Base-by-base conservation (phyloP, 495 filamentous ascomycete genomes). In the Xylaria palmicola region DNA sequence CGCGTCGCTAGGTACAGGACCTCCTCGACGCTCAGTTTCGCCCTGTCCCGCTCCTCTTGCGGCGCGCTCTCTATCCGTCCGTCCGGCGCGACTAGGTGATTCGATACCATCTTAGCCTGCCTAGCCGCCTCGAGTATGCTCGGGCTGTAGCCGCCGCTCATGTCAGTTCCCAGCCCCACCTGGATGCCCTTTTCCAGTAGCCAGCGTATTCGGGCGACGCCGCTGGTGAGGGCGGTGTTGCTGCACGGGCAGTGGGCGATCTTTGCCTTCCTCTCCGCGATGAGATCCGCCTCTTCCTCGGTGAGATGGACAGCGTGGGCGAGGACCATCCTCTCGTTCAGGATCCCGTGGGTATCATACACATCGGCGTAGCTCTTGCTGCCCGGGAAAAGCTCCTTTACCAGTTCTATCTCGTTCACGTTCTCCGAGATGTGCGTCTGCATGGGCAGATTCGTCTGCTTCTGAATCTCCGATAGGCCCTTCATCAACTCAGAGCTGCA, bases 381-480 rank as follows among this genome's bases (percentile, higher is more conserved):
- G 0, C 81, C 72, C 0, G 92, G 91, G 74, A 96, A 97, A 9
- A 93, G 71, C 20, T 81, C 57, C 6, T 72, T 65, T 1, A 97
- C 92, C 0, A 96, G 83, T 3, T 71, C 75, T 47, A 90, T 68
- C 74, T 98, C 94, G 65, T 76, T 70, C 3, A 67, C 75, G 75
- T 96, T 98, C 71, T 98, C 94, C 0, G 87, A 86, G 71, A 98
- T 88, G 75, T 98, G 94, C 1, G 94, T 98, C 75, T 98, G 94
- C 50, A 92, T 83, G 12, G 86, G 86, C 0, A 93, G 72, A 7
- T 74, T 71, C 12, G 81, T 83, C 30, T 83, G 77, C 8, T 72
- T 69, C 0, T 88, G 86, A 1, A 97, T 76, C 4, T 74, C 62
- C 20, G 87, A 93, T 1, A 97, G 84, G 0, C 64, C 71, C 4